A percentile compares a stretch with the other conserved stretches of the same genome.
Evolutionary conservation across 352 stramenopile genomes (phyloP).

Genomic region (Pythium sp.): DNA sequence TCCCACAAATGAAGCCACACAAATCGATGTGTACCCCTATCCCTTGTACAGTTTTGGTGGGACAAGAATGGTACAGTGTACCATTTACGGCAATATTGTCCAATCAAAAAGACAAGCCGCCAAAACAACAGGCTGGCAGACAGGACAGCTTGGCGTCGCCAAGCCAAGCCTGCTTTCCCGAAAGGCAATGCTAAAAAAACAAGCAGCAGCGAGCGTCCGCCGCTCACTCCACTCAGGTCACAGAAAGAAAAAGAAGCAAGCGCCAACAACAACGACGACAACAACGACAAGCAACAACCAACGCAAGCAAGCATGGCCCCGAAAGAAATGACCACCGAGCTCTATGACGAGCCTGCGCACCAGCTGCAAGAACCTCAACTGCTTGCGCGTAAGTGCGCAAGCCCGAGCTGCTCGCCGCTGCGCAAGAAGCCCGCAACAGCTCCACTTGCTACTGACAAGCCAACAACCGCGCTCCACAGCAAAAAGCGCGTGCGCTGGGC

Average conservation of each 20-base stretch:
- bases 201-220: conserved; percentile 4
- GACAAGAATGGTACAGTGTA: conserved; percentile 8
- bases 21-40: conserved; percentile 6
- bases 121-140: conserved; percentile 1
- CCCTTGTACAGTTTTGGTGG: background rate
- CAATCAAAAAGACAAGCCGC: background rate
- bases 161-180: background rate
- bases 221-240: conserved; percentile 5
- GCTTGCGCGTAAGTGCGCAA: background rate
- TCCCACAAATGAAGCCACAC: conserved; percentile 10
- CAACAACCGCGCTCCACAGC: conserved; percentile 19
- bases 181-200: conserved; percentile 6
- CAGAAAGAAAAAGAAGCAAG: conserved; percentile 12
- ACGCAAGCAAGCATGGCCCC: conserved; percentile 24
- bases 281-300: conserved; percentile 2
- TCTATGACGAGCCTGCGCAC: conserved; percentile 14
- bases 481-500: conserved; percentile 44
- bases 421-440: conserved; percentile 8
- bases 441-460: background rate
- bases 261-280: background rate
- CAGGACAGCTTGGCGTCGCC: background rate
- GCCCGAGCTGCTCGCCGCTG: conserved; percentile 1
- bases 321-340: conserved; percentile 30
- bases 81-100: background rate
- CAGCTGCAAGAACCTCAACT: background rate